phyloP scores from a whole-genome alignment of 1,139 yeast species.

The Geotrichum aggregatum region DNA sequence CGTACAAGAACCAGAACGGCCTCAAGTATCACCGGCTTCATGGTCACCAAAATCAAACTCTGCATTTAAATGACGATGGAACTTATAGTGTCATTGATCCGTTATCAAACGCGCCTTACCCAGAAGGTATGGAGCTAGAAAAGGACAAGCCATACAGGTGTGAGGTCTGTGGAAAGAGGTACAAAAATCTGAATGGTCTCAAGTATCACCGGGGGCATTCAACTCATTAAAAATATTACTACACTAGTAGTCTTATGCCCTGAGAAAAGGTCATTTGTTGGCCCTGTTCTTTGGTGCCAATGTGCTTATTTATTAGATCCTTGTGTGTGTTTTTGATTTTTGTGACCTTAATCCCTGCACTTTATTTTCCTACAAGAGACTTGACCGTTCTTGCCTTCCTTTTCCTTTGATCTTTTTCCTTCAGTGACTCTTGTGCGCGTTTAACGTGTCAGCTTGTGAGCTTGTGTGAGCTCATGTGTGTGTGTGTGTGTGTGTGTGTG shows the following conservation, averaged over 20 bases:
- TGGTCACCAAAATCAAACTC: conserved; percentile 94
- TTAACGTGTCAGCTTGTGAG: background rate
- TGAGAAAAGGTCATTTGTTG: too few relatives aligned
- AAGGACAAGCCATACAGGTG: conserved; percentile 97
- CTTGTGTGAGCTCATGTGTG: background rate
- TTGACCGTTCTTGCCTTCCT: background rate
- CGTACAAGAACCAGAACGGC: conserved; percentile 95
- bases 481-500: conserved; percentile 4
- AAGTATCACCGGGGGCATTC: conserved; percentile 97
- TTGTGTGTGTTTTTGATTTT: background rate
- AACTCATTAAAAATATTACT: conserved; percentile 56
- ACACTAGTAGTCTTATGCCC: too few relatives aligned
- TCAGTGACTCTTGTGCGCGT: background rate
- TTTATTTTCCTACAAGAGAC: background rate
- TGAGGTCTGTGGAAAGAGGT: conserved; percentile 96
- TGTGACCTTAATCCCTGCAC: background rate
- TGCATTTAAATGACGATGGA: conserved; percentile 89
- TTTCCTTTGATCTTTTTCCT: background rate
- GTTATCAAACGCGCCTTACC: conserved; percentile 81
- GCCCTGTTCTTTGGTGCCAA: too few relatives aligned
- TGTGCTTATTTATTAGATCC: conserved; percentile 7
- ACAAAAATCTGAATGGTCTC: conserved; percentile 91
- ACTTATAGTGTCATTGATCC: conserved; percentile 91
- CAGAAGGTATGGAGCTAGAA: conserved; percentile 86
- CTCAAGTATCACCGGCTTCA: conserved; percentile 91